Evolutionary conservation across 805 yeast species (phyloP).

Genomic region (Metschnikowia vanudenii): DNA sequence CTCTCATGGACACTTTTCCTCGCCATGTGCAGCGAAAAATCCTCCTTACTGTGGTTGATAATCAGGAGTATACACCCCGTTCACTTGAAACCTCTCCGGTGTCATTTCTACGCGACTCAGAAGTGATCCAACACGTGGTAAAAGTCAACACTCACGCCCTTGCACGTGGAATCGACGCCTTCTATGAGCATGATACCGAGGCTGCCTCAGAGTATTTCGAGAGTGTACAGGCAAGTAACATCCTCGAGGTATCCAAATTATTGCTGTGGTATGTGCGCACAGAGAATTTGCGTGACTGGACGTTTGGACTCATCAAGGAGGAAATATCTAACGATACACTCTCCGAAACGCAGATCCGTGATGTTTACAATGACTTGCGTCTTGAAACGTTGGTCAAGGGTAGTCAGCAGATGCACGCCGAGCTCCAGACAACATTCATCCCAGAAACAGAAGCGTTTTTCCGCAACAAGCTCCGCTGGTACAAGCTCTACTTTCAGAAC

Average conservation of each 20-base stretch:
- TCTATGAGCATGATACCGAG: constrained; percentile 29
- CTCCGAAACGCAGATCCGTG: constrained; percentile 18
- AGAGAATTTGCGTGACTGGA: constrained; percentile 26
- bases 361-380: constrained; percentile 23
- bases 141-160: constrained; percentile 32
- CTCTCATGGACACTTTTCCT: constrained; percentile 14
- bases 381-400: constrained; percentile 27
- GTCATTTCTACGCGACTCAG: constrained; percentile 16
- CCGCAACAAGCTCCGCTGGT: constrained; percentile 35
- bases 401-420: constrained; percentile 33
- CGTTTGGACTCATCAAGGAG: constrained; percentile 14
- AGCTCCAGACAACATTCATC: constrained; percentile 33
- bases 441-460: constrained; percentile 34
- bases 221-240: constrained; percentile 33
- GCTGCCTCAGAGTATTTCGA: constrained; percentile 34
- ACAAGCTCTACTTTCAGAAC: constrained; percentile 41
- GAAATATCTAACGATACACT: constrained; percentile 17
- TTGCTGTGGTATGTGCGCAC: constrained; percentile 29
- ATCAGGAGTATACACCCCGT: constrained; percentile 35
- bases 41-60: constrained; percentile 38
- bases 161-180: constrained; percentile 30
- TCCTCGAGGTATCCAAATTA: constrained; percentile 33
- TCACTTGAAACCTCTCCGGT: constrained; percentile 32
- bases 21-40: constrained; percentile 24
- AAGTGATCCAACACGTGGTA: constrained; percentile 26